These are phyloP conservation scores for Gracilaria gracilis DNA, from an alignment of 23 red algal genomes.

Conservation along the genomic window DNA sequence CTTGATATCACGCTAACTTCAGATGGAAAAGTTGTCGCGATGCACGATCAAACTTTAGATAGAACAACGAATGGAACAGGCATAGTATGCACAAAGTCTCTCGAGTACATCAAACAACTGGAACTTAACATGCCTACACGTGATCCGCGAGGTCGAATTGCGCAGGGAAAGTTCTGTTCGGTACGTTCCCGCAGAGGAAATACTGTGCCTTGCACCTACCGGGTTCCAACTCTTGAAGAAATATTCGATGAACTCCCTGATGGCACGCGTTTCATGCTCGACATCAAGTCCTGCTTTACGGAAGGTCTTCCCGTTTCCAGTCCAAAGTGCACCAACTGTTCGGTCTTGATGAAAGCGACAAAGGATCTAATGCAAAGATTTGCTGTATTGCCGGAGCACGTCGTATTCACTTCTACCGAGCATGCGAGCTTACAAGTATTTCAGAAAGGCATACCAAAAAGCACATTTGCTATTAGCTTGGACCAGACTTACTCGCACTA, in stretches of 20 bases:
- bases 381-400: slow-evolving; percentile 31
- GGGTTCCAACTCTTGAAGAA: slow-evolving; percentile 57
- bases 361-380: slow-evolving; percentile 36
- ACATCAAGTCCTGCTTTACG: slow-evolving; percentile 56
- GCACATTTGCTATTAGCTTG: slow-evolving; percentile 35
- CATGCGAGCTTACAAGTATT: slow-evolving; percentile 38
- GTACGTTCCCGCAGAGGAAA: slow-evolving; percentile 13
- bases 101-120: slow-evolving; percentile 43
- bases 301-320: neutral
- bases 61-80: slow-evolving; percentile 76
- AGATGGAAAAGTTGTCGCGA: slow-evolving; percentile 40
- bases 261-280: slow-evolving; percentile 54
- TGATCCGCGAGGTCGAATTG: slow-evolving; percentile 50
- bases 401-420: slow-evolving; percentile 37
- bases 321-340: slow-evolving; percentile 45
- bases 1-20: slow-evolving; percentile 55
- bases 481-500: slow-evolving; percentile 45
- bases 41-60: slow-evolving; percentile 64
- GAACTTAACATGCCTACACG: slow-evolving; percentile 54
- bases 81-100: slow-evolving; percentile 28
- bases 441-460: slow-evolving; percentile 31
- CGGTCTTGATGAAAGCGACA: slow-evolving; percentile 35
- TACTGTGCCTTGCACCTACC: slow-evolving; percentile 54
- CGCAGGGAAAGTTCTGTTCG: slow-evolving; percentile 60
- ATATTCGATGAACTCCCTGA: slow-evolving; percentile 59